Percentiles rank a stretch among this genome's conserved stretches.
Conservation (phyloP, 1,284 basidiomycete genomes). For the Schizophyllum amplum region DNA sequence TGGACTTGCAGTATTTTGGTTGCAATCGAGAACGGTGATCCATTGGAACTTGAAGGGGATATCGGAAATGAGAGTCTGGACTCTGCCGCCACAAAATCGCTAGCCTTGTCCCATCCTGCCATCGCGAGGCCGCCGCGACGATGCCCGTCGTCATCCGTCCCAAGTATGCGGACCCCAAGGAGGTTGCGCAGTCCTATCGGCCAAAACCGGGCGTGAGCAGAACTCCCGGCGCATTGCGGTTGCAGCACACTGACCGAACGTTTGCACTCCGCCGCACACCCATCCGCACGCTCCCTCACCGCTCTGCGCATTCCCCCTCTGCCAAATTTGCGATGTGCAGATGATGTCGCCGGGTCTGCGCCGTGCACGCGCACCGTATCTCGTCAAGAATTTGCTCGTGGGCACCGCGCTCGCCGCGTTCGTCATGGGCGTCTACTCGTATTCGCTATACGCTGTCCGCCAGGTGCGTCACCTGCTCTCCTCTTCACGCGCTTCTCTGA, state of each 20-base stretch:
- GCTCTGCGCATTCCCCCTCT: background rate
- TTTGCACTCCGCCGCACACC: background rate
- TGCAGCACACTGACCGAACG: background rate
- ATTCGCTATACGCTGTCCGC: constrained; percentile 89
- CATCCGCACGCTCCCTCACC: background rate
- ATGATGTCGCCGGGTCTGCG: constrained; percentile 79
- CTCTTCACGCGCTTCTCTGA: background rate
- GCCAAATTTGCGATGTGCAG: constrained; percentile 30
- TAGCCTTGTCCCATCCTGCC: background rate
- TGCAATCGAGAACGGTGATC: background rate
- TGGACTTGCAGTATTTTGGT: background rate
- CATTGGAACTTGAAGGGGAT: background rate
- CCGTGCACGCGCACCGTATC: constrained; percentile 83
- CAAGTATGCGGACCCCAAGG: background rate
- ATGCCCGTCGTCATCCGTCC: background rate
- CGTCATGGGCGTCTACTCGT: constrained; percentile 81
- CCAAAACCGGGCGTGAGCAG: background rate
- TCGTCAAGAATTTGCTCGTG: constrained; percentile 71
- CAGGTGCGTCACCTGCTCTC: constrained; percentile 30
- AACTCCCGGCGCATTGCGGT: background rate
- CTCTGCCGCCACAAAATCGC: background rate
- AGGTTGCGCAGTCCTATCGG: background rate
- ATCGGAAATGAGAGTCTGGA: background rate
- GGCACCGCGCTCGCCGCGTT: constrained; percentile 71
- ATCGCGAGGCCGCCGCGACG: background rate